Evolutionary conservation across 2,329 filamentous ascomycete species (phyloP).

Genomic region (Aspergillus puulaauensis): DNA sequence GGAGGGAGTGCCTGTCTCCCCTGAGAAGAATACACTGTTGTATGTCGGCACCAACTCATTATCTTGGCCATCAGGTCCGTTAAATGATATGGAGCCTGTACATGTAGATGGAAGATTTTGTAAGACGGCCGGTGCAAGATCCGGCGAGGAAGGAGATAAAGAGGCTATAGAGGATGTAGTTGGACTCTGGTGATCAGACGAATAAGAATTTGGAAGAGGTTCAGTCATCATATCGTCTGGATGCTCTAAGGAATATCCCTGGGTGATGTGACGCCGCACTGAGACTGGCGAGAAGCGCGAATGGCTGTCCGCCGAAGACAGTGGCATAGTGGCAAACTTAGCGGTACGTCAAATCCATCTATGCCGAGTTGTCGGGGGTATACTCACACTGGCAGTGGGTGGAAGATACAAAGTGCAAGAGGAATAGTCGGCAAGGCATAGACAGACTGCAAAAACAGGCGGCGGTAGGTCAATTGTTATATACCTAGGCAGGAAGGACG

Average conservation of each 20-base stretch:
- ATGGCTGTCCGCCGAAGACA: slow-evolving; percentile 13
- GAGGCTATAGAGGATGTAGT: slow-evolving; percentile 14
- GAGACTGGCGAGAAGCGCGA: slow-evolving; percentile 33
- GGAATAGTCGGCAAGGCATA: too few relatives aligned
- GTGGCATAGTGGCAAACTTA: too few relatives aligned
- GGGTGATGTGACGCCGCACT: slow-evolving; percentile 28
- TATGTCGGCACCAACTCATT: slow-evolving; percentile 34
- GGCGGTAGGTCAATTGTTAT: too few relatives aligned
- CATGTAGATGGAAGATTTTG: slow-evolving; percentile 36
- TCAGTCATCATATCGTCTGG: slow-evolving; percentile 21
- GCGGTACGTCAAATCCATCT: too few relatives aligned
- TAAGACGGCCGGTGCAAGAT: slow-evolving; percentile 29
- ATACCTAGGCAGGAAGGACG: too few relatives aligned
- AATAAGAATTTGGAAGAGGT: slow-evolving; percentile 28
- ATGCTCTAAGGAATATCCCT: slow-evolving; percentile 33
- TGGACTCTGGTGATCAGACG: slow-evolving; percentile 24
- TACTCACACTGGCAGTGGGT: too few relatives aligned
- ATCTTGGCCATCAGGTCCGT: slow-evolving; percentile 23
- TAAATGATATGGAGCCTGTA: slow-evolving; percentile 38
- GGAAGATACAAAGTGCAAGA: too few relatives aligned
- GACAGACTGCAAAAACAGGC: too few relatives aligned
- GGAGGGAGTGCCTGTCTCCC: too few relatives aligned
- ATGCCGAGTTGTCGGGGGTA: too few relatives aligned
- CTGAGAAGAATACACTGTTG: slow-evolving; percentile 27
- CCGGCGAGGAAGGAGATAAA: slow-evolving; percentile 41